Evolutionary conservation across 257 asterid genomes (phyloP).

Genomic region (Solanum appendiculatum): DNA sequence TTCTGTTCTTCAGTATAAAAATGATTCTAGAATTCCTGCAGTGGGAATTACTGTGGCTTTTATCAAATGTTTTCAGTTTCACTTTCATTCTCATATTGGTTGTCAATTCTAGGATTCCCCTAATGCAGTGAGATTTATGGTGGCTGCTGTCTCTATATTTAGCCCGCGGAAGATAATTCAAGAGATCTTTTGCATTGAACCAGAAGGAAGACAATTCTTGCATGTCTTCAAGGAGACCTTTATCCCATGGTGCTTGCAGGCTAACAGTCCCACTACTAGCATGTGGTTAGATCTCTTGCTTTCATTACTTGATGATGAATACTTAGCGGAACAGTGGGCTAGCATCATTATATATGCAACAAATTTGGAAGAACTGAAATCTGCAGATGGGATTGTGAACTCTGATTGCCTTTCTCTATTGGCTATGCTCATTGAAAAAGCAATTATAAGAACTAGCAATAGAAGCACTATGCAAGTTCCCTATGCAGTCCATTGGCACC

Average conservation of each 20-base stretch:
- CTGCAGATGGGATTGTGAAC: slow-evolving; percentile 20
- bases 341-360: slow-evolving; percentile 44
- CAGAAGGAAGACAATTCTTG: slow-evolving; percentile 44
- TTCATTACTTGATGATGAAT: slow-evolving; percentile 67
- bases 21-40: background rate
- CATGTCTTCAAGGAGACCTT: slow-evolving; percentile 46
- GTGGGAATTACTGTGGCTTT: background rate
- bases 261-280: slow-evolving; percentile 28
- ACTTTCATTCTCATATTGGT: slow-evolving; percentile 5
- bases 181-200: slow-evolving; percentile 38
- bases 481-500: slow-evolving; percentile 38
- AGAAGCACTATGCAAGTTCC: slow-evolving; percentile 24
- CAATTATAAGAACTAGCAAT: slow-evolving; percentile 43
- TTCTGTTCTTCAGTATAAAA: background rate
- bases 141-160: slow-evolving; percentile 50
- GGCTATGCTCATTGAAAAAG: slow-evolving; percentile 76
- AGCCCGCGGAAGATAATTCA: slow-evolving; percentile 62
- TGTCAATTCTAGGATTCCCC: slow-evolving; percentile 60
- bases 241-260: slow-evolving; percentile 77
- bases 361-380: slow-evolving; percentile 20
- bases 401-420: slow-evolving; percentile 29
- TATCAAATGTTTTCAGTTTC: background rate
- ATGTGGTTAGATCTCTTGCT: slow-evolving; percentile 78
- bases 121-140: slow-evolving; percentile 53
- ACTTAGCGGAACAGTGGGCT: slow-evolving; percentile 77